A percentile compares a stretch with the other conserved stretches of the same genome.
Conservation (phyloP, 2,329 filamentous ascomycete genomes). For the Colletotrichum trifolii region DNA sequence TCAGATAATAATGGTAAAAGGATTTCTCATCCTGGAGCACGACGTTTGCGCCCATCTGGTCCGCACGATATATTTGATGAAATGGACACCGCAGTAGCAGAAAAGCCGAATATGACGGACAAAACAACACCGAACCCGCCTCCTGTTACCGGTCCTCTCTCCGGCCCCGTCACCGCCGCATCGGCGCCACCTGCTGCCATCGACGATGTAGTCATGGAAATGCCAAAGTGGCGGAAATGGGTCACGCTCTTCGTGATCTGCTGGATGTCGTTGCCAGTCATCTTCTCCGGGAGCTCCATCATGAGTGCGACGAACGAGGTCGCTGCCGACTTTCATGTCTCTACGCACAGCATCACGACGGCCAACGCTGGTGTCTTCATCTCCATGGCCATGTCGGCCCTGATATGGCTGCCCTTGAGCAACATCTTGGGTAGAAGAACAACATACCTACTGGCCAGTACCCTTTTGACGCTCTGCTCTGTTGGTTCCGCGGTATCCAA, state of each 20-base stretch:
- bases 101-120: conserved; percentile 4
- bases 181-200: conserved; percentile 37
- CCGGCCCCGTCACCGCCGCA: conserved; percentile 17
- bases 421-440: conserved; percentile 41
- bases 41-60: not conserved
- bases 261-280: conserved; percentile 62
- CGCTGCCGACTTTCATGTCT: conserved; percentile 71
- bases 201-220: conserved; percentile 38
- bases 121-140: not conserved
- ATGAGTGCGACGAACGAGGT: conserved; percentile 81
- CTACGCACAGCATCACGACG: conserved; percentile 76
- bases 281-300: conserved; percentile 82
- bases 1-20: too few species aligned
- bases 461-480: conserved; percentile 75
- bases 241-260: conserved; percentile 38
- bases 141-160: conserved; percentile 10
- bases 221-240: conserved; percentile 37
- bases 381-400: conserved; percentile 77
- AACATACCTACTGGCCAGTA: conserved; percentile 61
- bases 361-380: conserved; percentile 81
- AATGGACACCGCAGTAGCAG: not conserved
- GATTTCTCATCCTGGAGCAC: too few species aligned
- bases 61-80: not conserved
- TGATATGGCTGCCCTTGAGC: conserved; percentile 79
- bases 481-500: conserved; percentile 78